Evolutionary conservation across 805 yeast species (phyloP), one percentile per base, ranked within the genome.

Genomic region (Candida insectorum): DNA sequence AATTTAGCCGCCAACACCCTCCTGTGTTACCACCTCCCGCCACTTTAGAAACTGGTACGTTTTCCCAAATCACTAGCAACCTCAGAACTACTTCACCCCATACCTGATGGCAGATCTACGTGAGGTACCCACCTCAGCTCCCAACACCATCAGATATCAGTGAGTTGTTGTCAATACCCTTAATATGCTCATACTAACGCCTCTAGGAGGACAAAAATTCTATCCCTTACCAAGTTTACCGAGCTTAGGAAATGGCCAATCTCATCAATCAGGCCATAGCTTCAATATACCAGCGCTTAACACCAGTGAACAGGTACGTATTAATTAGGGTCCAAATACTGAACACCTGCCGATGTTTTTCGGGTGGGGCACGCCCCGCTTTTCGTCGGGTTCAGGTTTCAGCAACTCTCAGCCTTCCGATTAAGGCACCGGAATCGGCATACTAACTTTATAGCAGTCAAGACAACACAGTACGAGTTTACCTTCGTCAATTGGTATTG

Each of bases 1-100:
- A n/a, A 4, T 27, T 16, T 34, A 74, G 79, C 45, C 79, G 76
- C 49, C 80, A 72, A 52, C 74, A 62, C 30, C 77, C 79, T 5
- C 80, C 80, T 8, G 79, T 75, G 12, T 61, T 76, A 40, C 81
- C 81, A 5, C 80, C 81, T 9, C 81, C 81, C 12, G 74, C 75
- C 12, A 58, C 69, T 25, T 59, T 73, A 41, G 78, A 73, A 47
- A 60, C 71, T 35, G 72, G 75, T 66, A 65, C 23, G 23, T 20
- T 8, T 20, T 20, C 11, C 23, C 23, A 8, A 20, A 23, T 10
- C 19, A 3, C n/a, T n/a, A n/a, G n/a, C n/a, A n/a, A n/a, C n/a
- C n/a, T n/a, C n/a, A n/a, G n/a, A n/a, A n/a, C n/a, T n/a, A n/a
- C n/a, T n/a, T n/a, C n/a, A n/a, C n/a, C n/a, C n/a, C n/a, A n/a